These are phyloP conservation scores for Alternaria alternata DNA, from an alignment of 2,329 filamentous ascomycete genomes.

Conservation along the genomic window DNA sequence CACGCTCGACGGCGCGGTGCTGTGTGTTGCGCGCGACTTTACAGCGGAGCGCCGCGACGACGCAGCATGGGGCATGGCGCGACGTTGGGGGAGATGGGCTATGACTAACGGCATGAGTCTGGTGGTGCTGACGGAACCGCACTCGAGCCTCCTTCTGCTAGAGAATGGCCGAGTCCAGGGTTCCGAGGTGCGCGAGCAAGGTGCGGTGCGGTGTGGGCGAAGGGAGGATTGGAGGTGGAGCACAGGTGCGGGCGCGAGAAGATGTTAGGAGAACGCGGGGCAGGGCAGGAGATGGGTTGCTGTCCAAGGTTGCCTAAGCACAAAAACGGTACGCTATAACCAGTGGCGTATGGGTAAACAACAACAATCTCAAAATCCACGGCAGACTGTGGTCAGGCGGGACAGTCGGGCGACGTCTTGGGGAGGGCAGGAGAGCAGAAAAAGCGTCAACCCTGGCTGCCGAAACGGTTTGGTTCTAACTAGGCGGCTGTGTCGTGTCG, in stretches of 20 bases:
- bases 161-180: slow-evolving; percentile 51
- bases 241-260: slow-evolving; percentile 1
- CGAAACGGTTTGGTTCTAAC: not conserved
- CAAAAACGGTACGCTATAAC: slow-evolving; percentile 2
- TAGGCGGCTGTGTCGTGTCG: not conserved
- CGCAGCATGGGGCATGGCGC: slow-evolving; percentile 29
- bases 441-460: not conserved
- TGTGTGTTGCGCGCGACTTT: slow-evolving; percentile 33
- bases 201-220: slow-evolving; percentile 31
- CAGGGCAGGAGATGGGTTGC: not conserved
- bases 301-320: not conserved
- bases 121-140: slow-evolving; percentile 41
- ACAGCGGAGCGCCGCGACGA: slow-evolving; percentile 35
- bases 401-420: slow-evolving; percentile 3
- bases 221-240: not conserved
- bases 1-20: slow-evolving; percentile 40
- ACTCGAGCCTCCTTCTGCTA: slow-evolving; percentile 50
- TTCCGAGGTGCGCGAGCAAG: slow-evolving; percentile 28
- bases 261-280: not conserved
- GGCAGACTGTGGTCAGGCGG: slow-evolving; percentile 1
- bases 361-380: slow-evolving; percentile 2
- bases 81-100: slow-evolving; percentile 47
- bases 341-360: slow-evolving; percentile 16
- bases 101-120: slow-evolving; percentile 55
- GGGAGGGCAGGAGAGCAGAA: slow-evolving; percentile 2